Evolutionary conservation across 495 filamentous ascomycete genomes (phyloP), one percentile per base, ranked within the genome.

Genomic region (Saxophila tyrrhenica): DNA sequence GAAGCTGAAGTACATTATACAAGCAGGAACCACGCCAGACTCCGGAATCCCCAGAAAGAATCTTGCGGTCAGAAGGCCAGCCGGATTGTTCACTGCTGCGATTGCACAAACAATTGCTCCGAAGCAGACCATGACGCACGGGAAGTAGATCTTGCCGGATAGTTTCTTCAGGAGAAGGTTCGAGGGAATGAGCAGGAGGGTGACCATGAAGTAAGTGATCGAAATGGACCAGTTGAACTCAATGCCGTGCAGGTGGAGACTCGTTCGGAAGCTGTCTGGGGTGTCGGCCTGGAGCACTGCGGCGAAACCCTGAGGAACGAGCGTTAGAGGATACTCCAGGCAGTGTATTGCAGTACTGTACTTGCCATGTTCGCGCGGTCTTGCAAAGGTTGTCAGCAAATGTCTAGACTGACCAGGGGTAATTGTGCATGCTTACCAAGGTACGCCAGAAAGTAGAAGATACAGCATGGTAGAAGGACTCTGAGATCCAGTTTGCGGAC

Each of bases 141-240:
- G 52, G 25, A 55, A 55, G 43, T 48, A 55, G 22, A 41, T n/a
- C 46, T 48, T 55, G 21, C 42, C 52, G 9, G 42, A 48, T 10
- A 55, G 17, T 19, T 16, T 47, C 52, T 55, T 55, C 52, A 55
- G 35, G 24, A 55, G 25, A 5, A 55, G 52, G 46, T 48, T 55
- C 2, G 52, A 55, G 13, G 52, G 52, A 7, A 55, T 48, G 0
- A 55, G 42, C 15, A 55, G 25, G 13, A 42, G 39, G 15, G 52
- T 55, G 23, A 48, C 43, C 46, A 47, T 35, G n/a, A 55, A 48
- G 39, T 32, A 55, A 3, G 52, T 8, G 13, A 55, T 48, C 20
- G 52, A 48, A 1, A 55, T 42, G 35, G 52, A 9, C 52, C 54
- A 56, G 20, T 56, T 56, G 47, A 56, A 56, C 21, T 56, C 25